Evolutionary conservation across 805 yeast species (phyloP).

Genomic region (Cyberlindnera lachancei): DNA sequence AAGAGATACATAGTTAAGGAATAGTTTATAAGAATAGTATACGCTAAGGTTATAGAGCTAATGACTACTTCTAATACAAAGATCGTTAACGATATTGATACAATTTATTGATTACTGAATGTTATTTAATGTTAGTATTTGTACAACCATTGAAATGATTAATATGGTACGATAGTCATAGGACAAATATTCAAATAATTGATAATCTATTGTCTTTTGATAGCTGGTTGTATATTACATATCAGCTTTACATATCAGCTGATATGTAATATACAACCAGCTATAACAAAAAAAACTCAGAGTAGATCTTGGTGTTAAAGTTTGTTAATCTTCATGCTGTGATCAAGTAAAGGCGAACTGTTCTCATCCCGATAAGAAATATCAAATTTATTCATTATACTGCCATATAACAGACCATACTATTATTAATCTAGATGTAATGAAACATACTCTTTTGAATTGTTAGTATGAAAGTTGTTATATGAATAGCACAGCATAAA

Average conservation of each 20-base stretch:
- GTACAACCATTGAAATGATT: too few species aligned
- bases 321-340: constrained; percentile 27
- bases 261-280: background rate
- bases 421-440: background rate
- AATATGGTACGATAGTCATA: background rate
- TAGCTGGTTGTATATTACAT: background rate
- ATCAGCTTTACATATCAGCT: too few species aligned
- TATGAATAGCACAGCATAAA: background rate
- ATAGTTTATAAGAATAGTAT: too few species aligned
- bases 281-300: constrained; percentile 20
- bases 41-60: too few species aligned
- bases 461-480: background rate
- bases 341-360: constrained; percentile 27
- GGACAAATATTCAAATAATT: background rate
- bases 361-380: constrained; percentile 28
- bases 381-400: too few species aligned
- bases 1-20: background rate
- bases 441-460: background rate
- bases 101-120: too few species aligned
- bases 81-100: too few species aligned
- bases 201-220: too few species aligned
- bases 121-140: too few species aligned
- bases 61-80: too few species aligned
- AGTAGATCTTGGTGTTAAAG: constrained; percentile 36
- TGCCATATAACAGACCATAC: too few species aligned